Base-by-base conservation (phyloP, 1,139 yeast species). In the Yamadazyma taylorii region DNA sequence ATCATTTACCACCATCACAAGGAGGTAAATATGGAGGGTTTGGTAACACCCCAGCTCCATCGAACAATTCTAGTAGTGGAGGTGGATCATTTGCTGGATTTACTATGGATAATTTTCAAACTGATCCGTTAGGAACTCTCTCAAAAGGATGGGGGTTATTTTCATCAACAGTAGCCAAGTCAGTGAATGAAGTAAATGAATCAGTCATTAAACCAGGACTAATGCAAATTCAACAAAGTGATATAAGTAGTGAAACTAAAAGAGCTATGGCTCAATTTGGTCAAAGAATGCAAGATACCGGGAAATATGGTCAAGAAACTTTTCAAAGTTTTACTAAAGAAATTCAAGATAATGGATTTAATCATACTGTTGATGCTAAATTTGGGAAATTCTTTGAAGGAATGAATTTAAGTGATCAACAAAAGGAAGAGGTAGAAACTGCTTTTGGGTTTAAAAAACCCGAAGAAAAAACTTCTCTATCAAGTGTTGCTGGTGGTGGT, bases 241-340 rank as follows among this genome's bases (percentile, higher is more conserved):
- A 90, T 45, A 62, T 87, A 32, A 79, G 92, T 24, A 68, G 63
- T 39, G 96, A 89, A 55, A 92, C 97, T 8, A 81, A 77, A 48
- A 78, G 87, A 52, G 98, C 97, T 19, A 86, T 94, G 78, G 84
- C 89, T 42, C 97, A 92, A 66, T 92, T 90, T 67, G 97, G 97
- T 33, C 95, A 86, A 58, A 87, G 81, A 56, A 85, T 90, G 73
- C 95, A 85, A 56, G 95, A 88, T 52, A 88, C 97, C 1, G 88
- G 95, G 26, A 76, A 73, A 46, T 82, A 79, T 52, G 85, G 85
- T 3, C 74, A 69, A 45, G 78, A 82, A 51, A 82, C 85, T 9
- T 81, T 82, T 61, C 78, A 75, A 48, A 69, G 69, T 17, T 79
- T 83, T 52, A 82, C 90, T 6, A 62, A 71, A 36, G 78, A 71